Base-by-base conservation (phyloP, 495 filamentous ascomycete genomes). In the Apodospora peruviana region DNA sequence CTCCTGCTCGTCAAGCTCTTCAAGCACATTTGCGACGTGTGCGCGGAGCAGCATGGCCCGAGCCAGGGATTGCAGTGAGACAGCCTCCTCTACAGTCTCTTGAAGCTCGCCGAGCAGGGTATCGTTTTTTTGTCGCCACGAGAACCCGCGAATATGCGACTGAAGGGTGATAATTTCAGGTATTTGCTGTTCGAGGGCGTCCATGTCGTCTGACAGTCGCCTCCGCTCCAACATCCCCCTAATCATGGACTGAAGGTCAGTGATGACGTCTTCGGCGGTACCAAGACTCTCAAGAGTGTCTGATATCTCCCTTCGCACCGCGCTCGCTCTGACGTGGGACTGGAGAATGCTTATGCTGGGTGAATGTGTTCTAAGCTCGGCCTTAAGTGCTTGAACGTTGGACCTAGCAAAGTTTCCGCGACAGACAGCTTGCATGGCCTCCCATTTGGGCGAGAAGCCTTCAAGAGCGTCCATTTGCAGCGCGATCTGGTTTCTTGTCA, bases 1-100 rank as follows among this genome's bases (percentile, higher is more conserved):
- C 59, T 96, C 93, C 46, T 91, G 78, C 29, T 83, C 83, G 23
- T 95, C 89, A 1, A 99, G 77, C 50, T 90, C 77, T 19, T 72
- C 74, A 17, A 97, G 73, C 4, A 86, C 70, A 20, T 74, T 75
- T 5, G 84, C 90, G 36, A 95, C 74, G 17, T 84, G 70, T 29
- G 78, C 74, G 21, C 93, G 82, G 16, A 90, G 70, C 21, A 93
- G 68, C 78, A 95, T 87, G 3, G 87, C 90, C 55, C 91, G 76
- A 45, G 81, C 74, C 20, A 90, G 63, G 29, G 81, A 79, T 65
- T 99, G 94, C 11, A 95, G 70, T 29, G 77, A 58, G 42, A 80
- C 63, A 36, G 90, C 69, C 51, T 85, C 79, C 10, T 68, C 60
- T 14, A 73, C 72, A 45, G 85, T 75, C 8, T 71, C 68, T 41